Evolutionary conservation across 495 filamentous ascomycete species (phyloP).

Genomic region (Recurvomyces mirabilis): DNA sequence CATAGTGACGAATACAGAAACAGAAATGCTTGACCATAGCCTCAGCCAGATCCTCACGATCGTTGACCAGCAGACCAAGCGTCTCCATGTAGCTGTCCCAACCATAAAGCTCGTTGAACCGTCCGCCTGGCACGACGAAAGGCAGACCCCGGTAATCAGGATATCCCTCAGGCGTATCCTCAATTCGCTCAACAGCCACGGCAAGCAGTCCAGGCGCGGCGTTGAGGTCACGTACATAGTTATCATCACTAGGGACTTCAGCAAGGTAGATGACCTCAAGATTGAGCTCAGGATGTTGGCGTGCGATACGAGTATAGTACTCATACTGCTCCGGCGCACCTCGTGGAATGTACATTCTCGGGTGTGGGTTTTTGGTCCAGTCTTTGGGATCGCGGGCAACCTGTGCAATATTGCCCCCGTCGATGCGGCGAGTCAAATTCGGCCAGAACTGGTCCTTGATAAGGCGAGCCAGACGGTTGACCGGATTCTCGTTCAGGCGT

Average conservation of each 20-base stretch:
- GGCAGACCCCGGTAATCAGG: slow-evolving; percentile 66
- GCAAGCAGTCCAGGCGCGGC: slow-evolving; percentile 79
- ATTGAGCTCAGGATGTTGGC: slow-evolving; percentile 63
- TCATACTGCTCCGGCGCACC: slow-evolving; percentile 76
- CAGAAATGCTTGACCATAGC: slow-evolving; percentile 91
- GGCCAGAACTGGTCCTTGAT: slow-evolving; percentile 87
- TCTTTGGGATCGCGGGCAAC: slow-evolving; percentile 84
- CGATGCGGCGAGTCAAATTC: slow-evolving; percentile 74
- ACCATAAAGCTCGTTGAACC: slow-evolving; percentile 94
- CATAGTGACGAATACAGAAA: slow-evolving; percentile 96
- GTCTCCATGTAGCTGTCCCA: slow-evolving; percentile 99
- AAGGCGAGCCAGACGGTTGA: slow-evolving; percentile 69
- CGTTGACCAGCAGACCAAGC: slow-evolving; percentile 69
- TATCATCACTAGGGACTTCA: slow-evolving; percentile 57
- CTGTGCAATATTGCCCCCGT: slow-evolving; percentile 73
- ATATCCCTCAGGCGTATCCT: slow-evolving; percentile 51
- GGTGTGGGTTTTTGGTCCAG: slow-evolving; percentile 75
- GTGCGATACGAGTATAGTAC: slow-evolving; percentile 71
- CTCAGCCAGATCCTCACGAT: slow-evolving; percentile 73
- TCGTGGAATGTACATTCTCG: slow-evolving; percentile 83
- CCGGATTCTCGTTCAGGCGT: slow-evolving; percentile 83
- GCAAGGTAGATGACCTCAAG: slow-evolving; percentile 73
- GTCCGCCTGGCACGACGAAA: slow-evolving; percentile 88
- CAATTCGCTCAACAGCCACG: slow-evolving; percentile 68
- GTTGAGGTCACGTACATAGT: slow-evolving; percentile 64